Conservation (phyloP, 2,329 filamentous ascomycete genomes). For the Tolypocladium ovalisporum region DNA sequence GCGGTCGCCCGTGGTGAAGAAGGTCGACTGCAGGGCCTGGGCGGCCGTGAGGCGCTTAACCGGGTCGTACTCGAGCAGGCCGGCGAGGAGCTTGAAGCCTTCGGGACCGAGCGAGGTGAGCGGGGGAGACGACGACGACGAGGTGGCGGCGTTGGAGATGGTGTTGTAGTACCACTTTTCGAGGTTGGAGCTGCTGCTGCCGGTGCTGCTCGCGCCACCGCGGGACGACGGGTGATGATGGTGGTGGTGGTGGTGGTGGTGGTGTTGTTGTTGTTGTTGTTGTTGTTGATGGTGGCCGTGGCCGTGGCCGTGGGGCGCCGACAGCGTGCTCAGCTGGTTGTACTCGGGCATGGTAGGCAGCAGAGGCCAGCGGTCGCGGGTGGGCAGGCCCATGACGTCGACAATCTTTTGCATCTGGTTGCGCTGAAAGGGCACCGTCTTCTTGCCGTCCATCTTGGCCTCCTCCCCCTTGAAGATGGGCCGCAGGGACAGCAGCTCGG, state of each 20-base stretch:
- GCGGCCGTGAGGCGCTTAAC: conserved; percentile 78
- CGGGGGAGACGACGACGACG: conserved; percentile 13
- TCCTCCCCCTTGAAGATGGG: conserved; percentile 99
- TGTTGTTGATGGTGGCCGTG: conserved; percentile 18
- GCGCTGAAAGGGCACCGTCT: conserved; percentile 91
- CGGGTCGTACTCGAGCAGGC: conserved; percentile 86
- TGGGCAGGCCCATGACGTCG: conserved; percentile 87
- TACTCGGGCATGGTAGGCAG: conserved; percentile 82
- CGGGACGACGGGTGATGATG: conserved; percentile 13
- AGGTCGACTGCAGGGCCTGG: conserved; percentile 79
- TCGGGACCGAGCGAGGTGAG: conserved; percentile 59
- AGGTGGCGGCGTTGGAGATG: conserved; percentile 43
- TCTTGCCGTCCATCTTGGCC: conserved; percentile 97
- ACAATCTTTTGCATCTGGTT: conserved; percentile 99
- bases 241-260: conserved; percentile 18
- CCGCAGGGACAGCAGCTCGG: conserved; percentile 76
- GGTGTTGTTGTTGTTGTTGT: no score
- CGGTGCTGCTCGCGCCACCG: conserved; percentile 7
- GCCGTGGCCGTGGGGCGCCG: conserved; percentile 27
- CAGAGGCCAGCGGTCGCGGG: conserved; percentile 79
- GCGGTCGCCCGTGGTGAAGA: conserved; percentile 67
- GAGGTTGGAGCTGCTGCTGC: conserved; percentile 34
- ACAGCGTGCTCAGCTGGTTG: conserved; percentile 50
- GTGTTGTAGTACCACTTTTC: conserved; percentile 74
- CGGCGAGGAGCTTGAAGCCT: conserved; percentile 71